Percentiles rank a stretch among this genome's conserved stretches.
These are phyloP conservation scores for Ephemerocybe angulata DNA, from an alignment of 768 basidiomycete genomes.

Conservation along the genomic window DNA sequence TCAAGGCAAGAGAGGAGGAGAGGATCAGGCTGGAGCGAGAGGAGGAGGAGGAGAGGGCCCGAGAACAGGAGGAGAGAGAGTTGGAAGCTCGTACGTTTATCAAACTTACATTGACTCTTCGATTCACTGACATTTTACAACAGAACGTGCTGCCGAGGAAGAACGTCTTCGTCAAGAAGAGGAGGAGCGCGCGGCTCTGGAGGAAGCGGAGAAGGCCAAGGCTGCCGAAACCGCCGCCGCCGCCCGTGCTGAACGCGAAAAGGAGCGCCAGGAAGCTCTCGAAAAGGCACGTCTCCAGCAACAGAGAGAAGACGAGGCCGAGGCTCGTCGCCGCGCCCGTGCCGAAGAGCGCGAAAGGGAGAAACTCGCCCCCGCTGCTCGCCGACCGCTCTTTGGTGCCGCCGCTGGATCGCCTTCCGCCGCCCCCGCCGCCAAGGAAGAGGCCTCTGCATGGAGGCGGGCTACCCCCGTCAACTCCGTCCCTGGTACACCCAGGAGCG, in stretches of 20 bases:
- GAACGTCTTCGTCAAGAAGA: conserved; percentile 45
- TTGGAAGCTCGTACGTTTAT: conserved; percentile 53
- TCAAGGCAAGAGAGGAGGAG: conserved; percentile 62
- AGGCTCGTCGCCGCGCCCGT: conserved; percentile 40
- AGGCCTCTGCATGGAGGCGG: conserved; percentile 31
- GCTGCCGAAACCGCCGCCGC: conserved; percentile 56
- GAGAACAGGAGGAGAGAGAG: conserved; percentile 51
- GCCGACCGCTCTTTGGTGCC: conserved; percentile 24
- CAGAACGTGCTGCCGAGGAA: conserved; percentile 57
- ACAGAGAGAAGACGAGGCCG: conserved; percentile 72
- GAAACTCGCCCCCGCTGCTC: conserved; percentile 18
- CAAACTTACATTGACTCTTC: not conserved
- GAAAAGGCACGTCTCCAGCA: conserved; percentile 58
- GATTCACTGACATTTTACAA: conserved; percentile 1
- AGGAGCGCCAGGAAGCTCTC: conserved; percentile 44
- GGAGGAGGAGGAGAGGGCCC: conserved; percentile 47
- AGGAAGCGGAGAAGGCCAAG: conserved; percentile 51
- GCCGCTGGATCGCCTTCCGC: conserved; percentile 18
- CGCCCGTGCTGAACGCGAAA: conserved; percentile 50
- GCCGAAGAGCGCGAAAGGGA: conserved; percentile 31
- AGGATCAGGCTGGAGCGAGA: conserved; percentile 44
- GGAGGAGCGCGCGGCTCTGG: conserved; percentile 45
- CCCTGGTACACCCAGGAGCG: conserved; percentile 24
- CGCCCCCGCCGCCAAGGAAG: conserved; percentile 22
- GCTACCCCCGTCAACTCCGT: conserved; percentile 23